A percentile compares a stretch with the other conserved stretches of the same genome.
Conservation (phyloP, 176 grass and related monocot genomes). For the Olyra latifolia region DNA sequence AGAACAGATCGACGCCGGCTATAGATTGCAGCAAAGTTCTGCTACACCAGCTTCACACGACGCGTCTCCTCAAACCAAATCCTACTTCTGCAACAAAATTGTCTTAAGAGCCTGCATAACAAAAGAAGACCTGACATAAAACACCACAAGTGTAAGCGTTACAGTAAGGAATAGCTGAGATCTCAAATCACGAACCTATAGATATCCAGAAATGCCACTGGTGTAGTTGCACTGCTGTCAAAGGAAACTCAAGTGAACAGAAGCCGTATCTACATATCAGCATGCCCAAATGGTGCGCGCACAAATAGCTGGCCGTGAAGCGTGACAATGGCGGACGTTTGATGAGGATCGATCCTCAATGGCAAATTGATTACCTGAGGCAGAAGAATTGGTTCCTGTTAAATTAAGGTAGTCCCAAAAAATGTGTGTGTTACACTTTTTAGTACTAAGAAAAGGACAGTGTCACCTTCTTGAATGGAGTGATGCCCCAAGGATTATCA, state of each 20-base stretch:
- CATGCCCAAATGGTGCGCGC: slow-evolving; percentile 82
- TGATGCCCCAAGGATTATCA: slow-evolving; percentile 98
- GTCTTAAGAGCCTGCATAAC: slow-evolving; percentile 33
- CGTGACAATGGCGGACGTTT: slow-evolving; percentile 94
- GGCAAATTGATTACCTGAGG: slow-evolving; percentile 90
- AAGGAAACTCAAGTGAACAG: slow-evolving; percentile 33
- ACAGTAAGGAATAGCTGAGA: neutral
- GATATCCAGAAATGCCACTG: slow-evolving; percentile 31
- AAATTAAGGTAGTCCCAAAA: slow-evolving; percentile 21
- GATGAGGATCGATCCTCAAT: slow-evolving; percentile 91
- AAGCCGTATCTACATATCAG: slow-evolving; percentile 54
- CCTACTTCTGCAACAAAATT: slow-evolving; percentile 40
- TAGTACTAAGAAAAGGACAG: neutral
- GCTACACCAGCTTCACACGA: slow-evolving; percentile 23
- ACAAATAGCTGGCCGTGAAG: slow-evolving; percentile 98
- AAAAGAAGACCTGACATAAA: slow-evolving; percentile 29
- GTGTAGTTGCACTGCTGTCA: neutral
- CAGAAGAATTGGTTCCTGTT: slow-evolving; percentile 1
- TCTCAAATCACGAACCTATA: slow-evolving; percentile 29
- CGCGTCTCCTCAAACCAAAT: slow-evolving; percentile 40
- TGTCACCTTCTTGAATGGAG: slow-evolving; percentile 88
- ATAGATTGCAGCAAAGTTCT: slow-evolving; percentile 19
- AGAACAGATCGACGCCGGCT: slow-evolving; percentile 23
- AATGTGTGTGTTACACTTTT: neutral
- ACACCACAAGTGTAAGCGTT: neutral